Percentiles rank a stretch among this genome's conserved stretches.
Evolutionary conservation across 2,329 filamentous ascomycete species (phyloP).

Genomic region (Venturia pyrina): DNA sequence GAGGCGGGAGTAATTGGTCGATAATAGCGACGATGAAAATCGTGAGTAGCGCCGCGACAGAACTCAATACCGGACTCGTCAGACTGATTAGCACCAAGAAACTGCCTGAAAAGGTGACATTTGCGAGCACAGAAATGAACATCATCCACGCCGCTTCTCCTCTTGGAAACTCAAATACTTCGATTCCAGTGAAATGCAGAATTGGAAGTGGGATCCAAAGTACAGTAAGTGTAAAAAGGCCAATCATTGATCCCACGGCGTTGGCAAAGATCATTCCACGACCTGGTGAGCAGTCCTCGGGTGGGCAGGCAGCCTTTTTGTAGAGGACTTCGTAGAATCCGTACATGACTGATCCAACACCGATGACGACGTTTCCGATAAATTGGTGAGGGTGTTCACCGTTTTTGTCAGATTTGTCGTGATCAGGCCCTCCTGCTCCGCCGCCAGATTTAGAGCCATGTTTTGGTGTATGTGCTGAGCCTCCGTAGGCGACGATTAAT

Average conservation of each 20-base stretch:
- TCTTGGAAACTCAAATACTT: slow-evolving; percentile 71
- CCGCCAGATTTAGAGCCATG: slow-evolving; percentile 47
- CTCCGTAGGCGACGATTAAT: slow-evolving; percentile 90
- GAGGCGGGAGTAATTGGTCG: slow-evolving; percentile 70
- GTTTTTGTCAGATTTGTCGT: slow-evolving; percentile 39
- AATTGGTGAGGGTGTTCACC: slow-evolving; percentile 44
- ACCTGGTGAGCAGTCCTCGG: slow-evolving; percentile 72
- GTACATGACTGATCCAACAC: slow-evolving; percentile 81
- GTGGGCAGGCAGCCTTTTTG: slow-evolving; percentile 86
- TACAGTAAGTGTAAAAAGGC: slow-evolving; percentile 71
- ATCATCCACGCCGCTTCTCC: slow-evolving; percentile 74
- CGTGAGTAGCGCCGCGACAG: slow-evolving; percentile 84
- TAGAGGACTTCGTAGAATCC: slow-evolving; percentile 96
- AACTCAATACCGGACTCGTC: slow-evolving; percentile 84
- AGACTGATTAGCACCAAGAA: slow-evolving; percentile 14
- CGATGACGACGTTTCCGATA: slow-evolving; percentile 85
- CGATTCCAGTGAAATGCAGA: slow-evolving; percentile 66
- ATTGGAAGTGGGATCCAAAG: slow-evolving; percentile 89
- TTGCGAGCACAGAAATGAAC: slow-evolving; percentile 68
- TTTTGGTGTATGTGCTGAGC: slow-evolving; percentile 43
- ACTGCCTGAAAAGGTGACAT: slow-evolving; percentile 46
- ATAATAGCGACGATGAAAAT: slow-evolving; percentile 94
- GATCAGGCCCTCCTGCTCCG: slow-evolving; percentile 36
- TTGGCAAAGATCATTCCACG: slow-evolving; percentile 96
- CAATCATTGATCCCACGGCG: slow-evolving; percentile 79